Evolutionary conservation across 257 asterid genomes (phyloP).

Genomic region (Nicotiana knightiana): DNA sequence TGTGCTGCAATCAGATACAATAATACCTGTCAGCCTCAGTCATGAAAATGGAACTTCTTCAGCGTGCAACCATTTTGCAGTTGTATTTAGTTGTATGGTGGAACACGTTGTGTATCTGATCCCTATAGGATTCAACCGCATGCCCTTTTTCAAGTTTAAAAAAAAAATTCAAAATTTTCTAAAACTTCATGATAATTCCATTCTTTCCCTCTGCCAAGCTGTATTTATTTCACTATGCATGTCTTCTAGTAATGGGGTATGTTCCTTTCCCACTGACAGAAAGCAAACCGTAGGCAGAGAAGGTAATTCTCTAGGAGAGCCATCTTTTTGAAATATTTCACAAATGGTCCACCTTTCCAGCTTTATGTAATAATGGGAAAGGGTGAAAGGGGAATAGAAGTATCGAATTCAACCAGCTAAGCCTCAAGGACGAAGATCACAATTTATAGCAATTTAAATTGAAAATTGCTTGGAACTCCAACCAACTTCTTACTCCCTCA

Average conservation of each 20-base stretch:
- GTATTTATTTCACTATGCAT: background rate
- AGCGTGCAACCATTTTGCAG: background rate
- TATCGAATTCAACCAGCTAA: background rate
- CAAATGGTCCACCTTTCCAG: background rate
- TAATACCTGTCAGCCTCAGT: background rate
- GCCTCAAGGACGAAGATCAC: background rate
- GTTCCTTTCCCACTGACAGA: background rate
- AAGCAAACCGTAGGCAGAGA: background rate
- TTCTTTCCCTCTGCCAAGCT: background rate
- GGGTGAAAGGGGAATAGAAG: background rate
- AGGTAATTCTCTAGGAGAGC: background rate
- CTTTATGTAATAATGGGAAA: background rate
- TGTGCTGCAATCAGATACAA: background rate
- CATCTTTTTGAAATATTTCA: background rate
- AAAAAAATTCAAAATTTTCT: background rate
- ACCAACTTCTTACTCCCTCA: conserved; percentile 6
- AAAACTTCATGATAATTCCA: background rate
- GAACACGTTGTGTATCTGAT: background rate
- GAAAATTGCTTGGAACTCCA: background rate
- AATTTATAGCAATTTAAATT: background rate
- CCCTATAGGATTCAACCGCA: background rate
- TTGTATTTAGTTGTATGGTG: background rate
- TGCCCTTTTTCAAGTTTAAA: background rate
- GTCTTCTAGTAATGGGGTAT: background rate
- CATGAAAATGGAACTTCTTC: background rate